Percentiles rank a stretch among this genome's conserved stretches.
Conservation (phyloP, 2,329 filamentous ascomycete species). For the Xylariaceae sp. region DNA sequence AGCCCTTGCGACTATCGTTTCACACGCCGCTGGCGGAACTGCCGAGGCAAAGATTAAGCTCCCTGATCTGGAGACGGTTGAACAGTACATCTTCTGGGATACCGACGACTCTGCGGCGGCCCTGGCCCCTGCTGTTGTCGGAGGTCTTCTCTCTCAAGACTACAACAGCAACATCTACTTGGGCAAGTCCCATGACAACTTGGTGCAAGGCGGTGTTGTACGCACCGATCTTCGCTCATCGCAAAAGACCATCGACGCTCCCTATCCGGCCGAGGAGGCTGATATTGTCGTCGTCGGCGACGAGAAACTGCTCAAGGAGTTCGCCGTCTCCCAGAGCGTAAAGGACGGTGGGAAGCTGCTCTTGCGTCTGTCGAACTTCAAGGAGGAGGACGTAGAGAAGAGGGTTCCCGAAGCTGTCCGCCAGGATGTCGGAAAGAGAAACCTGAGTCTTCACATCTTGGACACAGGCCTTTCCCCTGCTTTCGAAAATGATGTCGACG, state of each 20-base stretch:
- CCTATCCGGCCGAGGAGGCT: constrained; percentile 74
- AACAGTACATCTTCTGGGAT: constrained; percentile 95
- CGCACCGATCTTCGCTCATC: constrained; percentile 83
- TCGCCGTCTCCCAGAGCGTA: constrained; percentile 67
- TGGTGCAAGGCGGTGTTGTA: constrained; percentile 68
- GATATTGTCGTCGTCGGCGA: constrained; percentile 76
- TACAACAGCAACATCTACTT: constrained; percentile 58
- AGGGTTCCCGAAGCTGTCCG: constrained; percentile 66
- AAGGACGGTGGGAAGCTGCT: constrained; percentile 68
- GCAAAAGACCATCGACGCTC: constrained; percentile 75
- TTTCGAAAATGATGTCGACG: constrained; percentile 56
- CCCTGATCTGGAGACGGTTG: constrained; percentile 48
- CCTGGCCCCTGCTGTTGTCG: constrained; percentile 57
- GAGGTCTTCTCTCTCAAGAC: constrained; percentile 63
- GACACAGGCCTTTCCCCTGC: constrained; percentile 65
- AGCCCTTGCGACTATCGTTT: constrained; percentile 45
- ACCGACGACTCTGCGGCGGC: constrained; percentile 66
- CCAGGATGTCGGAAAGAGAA: constrained; percentile 65
- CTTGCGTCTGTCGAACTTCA: constrained; percentile 70
- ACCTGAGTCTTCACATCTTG: constrained; percentile 66
- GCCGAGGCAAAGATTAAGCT: constrained; percentile 39
- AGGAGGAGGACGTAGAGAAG: constrained; percentile 87
- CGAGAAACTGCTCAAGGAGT: constrained; percentile 70
- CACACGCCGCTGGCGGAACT: constrained; percentile 51
- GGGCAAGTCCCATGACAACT: constrained; percentile 60